Evolutionary conservation across 108 stramenopile species (phyloP).

Genomic region (Cylindrotheca fusiformis): DNA sequence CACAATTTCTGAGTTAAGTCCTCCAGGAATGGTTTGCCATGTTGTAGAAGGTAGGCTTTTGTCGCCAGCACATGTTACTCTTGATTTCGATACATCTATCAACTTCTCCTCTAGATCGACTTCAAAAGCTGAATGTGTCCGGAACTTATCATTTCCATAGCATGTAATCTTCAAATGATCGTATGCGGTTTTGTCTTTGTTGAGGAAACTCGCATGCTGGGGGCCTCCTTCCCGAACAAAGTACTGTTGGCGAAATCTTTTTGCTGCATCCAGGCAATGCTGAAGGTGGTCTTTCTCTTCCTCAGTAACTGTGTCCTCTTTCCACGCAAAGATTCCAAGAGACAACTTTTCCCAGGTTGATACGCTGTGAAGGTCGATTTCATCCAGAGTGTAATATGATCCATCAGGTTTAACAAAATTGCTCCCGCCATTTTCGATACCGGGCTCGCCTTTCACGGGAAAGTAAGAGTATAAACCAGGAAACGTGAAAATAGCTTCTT

Average conservation of each 20-base stretch:
- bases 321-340: background rate
- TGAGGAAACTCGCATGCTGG: background rate
- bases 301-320: background rate
- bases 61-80: background rate
- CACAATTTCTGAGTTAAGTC: background rate
- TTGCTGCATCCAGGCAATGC: background rate
- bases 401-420: background rate
- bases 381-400: background rate
- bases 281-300: background rate
- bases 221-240: background rate
- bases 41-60: background rate
- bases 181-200: background rate
- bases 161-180: background rate
- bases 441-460: background rate
- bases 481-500: background rate
- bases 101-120: background rate
- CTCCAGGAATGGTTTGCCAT: background rate
- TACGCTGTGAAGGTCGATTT: background rate
- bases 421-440: background rate
- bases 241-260: background rate
- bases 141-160: background rate
- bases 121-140: background rate
- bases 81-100: background rate
- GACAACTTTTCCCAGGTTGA: background rate
- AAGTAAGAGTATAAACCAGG: background rate